Evolutionary conservation across 2,329 filamentous ascomycete genomes (phyloP).

Genomic region (Incumbomyces delicatus): DNA sequence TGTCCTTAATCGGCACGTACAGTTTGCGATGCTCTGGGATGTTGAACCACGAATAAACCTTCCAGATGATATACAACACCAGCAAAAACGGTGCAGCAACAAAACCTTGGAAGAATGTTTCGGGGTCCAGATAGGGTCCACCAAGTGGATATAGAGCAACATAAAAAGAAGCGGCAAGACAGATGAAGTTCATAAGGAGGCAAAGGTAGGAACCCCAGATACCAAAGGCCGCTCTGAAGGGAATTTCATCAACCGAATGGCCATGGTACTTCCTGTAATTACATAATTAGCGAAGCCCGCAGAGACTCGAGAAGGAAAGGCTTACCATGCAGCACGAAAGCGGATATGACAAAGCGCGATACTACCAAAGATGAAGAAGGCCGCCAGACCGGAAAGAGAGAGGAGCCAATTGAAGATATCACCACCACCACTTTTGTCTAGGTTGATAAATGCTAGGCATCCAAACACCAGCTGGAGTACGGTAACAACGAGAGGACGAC

Average conservation of each 20-base stretch:
- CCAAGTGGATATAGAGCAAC: conserved; percentile 68
- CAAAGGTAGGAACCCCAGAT: conserved; percentile 72
- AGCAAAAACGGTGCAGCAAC: conserved; percentile 19
- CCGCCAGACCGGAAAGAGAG: conserved; percentile 61
- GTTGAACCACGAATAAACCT: conserved; percentile 19
- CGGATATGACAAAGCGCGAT: conserved; percentile 58
- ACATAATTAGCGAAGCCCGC: too few relatives aligned
- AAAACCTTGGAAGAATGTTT: conserved; percentile 20
- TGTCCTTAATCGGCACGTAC: conserved; percentile 24
- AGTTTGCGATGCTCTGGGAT: conserved; percentile 23
- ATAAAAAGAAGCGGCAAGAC: conserved; percentile 82
- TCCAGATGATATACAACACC: conserved; percentile 18
- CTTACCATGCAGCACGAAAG: conserved; percentile 75
- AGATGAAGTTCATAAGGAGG: conserved; percentile 62
- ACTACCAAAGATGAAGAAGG: conserved; percentile 59
- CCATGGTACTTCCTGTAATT: conserved; percentile 49
- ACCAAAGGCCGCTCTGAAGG: conserved; percentile 72
- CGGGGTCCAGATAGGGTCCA: conserved; percentile 11
- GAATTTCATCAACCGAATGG: conserved; percentile 62
- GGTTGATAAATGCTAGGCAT: conserved; percentile 65
- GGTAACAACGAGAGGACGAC: conserved; percentile 69
- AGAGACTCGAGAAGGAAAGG: too few relatives aligned
- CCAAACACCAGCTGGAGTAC: conserved; percentile 57
- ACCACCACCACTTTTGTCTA: conserved; percentile 32
- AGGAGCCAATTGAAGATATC: conserved; percentile 70